A percentile compares a stretch with the other conserved stretches of the same genome.
Conservation (phyloP, 495 filamentous ascomycete species). For the Xeromyces bisporus region DNA sequence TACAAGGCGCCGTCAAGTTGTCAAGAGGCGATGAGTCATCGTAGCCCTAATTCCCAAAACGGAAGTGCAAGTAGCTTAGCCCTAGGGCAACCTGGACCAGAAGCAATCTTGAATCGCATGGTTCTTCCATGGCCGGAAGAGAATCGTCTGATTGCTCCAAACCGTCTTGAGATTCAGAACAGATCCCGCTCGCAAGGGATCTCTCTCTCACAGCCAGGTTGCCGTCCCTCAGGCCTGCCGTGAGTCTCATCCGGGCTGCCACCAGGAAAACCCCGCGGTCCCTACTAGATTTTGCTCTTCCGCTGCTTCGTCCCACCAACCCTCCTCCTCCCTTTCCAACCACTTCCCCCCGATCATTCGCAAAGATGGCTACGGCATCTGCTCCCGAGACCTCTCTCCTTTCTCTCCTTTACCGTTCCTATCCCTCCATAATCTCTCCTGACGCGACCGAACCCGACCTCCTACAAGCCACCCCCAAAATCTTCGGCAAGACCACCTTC, state of each 20-base stretch:
- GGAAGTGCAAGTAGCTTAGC: no score
- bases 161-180: no score
- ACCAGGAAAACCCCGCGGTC: slow-evolving; percentile 21
- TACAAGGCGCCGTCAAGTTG: no score
- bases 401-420: slow-evolving; percentile 37
- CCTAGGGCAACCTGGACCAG: no score
- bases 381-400: slow-evolving; percentile 34
- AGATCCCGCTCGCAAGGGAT: slow-evolving; percentile 15
- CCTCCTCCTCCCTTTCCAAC: slow-evolving; percentile 14
- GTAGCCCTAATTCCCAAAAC: no score
- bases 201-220: slow-evolving; percentile 9
- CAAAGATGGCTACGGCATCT: slow-evolving; percentile 33
- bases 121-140: no score
- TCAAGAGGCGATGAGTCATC: no score
- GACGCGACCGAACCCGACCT: slow-evolving; percentile 35
- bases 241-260: slow-evolving; percentile 17
- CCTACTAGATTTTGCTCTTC: slow-evolving; percentile 3
- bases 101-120: no score
- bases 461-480: slow-evolving; percentile 30
- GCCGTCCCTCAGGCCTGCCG: slow-evolving; percentile 10
- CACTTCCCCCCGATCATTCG: slow-evolving; percentile 7
- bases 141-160: no score
- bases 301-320: slow-evolving; percentile 9
- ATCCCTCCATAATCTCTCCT: slow-evolving; percentile 30
- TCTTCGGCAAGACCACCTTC: slow-evolving; percentile 55